Conservation (phyloP, 2,329 filamentous ascomycete species). For the Aschersonia sp. region DNA sequence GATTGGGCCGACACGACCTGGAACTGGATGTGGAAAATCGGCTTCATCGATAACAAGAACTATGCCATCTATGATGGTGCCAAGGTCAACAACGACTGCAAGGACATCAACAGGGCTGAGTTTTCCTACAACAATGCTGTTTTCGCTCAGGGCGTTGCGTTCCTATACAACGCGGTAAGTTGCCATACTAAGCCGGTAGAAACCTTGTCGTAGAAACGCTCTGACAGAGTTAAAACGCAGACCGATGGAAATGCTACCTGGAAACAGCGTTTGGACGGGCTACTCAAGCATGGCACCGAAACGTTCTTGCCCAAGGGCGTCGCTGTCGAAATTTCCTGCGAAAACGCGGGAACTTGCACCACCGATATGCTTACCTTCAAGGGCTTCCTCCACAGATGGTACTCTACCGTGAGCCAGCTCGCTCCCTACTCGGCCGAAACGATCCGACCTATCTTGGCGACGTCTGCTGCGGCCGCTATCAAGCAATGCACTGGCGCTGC, state of each 20-base stretch:
- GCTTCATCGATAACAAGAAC: conserved; percentile 41
- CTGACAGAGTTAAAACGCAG: conserved; percentile 10
- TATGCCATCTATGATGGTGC: conserved; percentile 49
- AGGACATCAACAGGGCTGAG: conserved; percentile 37
- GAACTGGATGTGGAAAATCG: conserved; percentile 42
- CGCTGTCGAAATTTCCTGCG: conserved; percentile 48
- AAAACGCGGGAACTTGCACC: conserved; percentile 38
- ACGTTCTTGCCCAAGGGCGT: conserved; percentile 41
- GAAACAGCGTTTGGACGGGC: conserved; percentile 30
- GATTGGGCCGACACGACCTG: conserved; percentile 49
- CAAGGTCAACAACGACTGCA: conserved; percentile 37
- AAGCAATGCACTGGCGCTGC: conserved; percentile 38
- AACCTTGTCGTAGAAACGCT: not conserved
- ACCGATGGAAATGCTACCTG: conserved; percentile 35
- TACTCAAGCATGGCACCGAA: conserved; percentile 20
- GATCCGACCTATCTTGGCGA: conserved; percentile 36
- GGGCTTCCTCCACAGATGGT: conserved; percentile 42
- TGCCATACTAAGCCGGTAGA: not conserved
- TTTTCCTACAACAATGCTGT: conserved; percentile 48
- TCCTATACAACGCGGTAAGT: conserved; percentile 47
- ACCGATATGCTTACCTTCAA: conserved; percentile 52
- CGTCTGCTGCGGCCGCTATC: conserved; percentile 38
- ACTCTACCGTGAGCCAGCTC: conserved; percentile 36
- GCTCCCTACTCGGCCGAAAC: conserved; percentile 35
- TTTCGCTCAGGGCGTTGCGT: conserved; percentile 42